Evolutionary conservation across 2,329 filamentous ascomycete species (phyloP), one percentile per base, ranked within the genome.

Genomic region (Paecilomyces sp.): DNA sequence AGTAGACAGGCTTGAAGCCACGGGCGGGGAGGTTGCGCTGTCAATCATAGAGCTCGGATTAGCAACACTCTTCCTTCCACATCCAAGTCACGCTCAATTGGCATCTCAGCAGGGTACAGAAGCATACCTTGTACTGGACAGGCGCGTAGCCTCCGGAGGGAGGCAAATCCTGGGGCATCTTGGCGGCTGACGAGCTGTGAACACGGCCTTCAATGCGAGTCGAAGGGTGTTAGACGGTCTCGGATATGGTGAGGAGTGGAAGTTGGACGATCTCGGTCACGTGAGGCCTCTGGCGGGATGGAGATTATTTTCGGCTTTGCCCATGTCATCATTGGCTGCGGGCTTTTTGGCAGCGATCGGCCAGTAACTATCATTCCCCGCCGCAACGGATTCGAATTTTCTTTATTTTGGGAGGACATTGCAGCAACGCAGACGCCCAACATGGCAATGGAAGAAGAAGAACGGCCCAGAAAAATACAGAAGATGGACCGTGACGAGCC

Each of bases 91-190:
- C 55, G 54, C 24, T 47, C 54, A 56, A 58, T 50, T 55, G 53
- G 52, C 58, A 33, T 28, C 50, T 54, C 47, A 55, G 15, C 15
- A 41, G 34, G 41, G 12, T 11, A 50, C 54, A 62, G 47, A 60
- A 53, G 79, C 82, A 72, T 77, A 92, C 90, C 87, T 96, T 96
- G 84, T 97, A 99, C 81, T 99, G 94, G 67, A 99, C 89, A 77
- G 93, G 88, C 77, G 87, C 89, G 79, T 99, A 99, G 83, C 94
- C 94, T 82, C 93, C 94, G 73, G 80, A 77, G 70, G 94, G 94
- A 81, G 94, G 94, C 86, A 99, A 91, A 83, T 99, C 94, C 85
- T 97, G 92, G 82, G 90, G 88, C 93, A 97, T 97, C 73, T 66
- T 87, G 70, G 63, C 62, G 65, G 63, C 56, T 59, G 61, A 47